Evolutionary conservation across 2,329 filamentous ascomycete species (phyloP).

Genomic region (Xylariales sp.): DNA sequence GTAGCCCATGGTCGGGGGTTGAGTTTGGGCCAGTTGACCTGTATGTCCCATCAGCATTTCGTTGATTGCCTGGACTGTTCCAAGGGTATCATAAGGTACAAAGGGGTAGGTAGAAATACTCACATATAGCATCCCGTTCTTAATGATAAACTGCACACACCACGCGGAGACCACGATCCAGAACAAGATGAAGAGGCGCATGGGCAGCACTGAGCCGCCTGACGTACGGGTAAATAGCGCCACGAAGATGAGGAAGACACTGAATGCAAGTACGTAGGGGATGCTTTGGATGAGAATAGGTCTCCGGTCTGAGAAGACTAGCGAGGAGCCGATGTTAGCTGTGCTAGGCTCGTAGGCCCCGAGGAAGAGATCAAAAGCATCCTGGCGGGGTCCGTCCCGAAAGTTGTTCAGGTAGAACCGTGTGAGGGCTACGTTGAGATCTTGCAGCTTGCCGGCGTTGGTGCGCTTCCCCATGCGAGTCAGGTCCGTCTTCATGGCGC

Average conservation of each 20-base stretch:
- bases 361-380: slow-evolving; percentile 91
- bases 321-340: slow-evolving; percentile 63
- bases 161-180: slow-evolving; percentile 69
- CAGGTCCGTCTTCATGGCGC: slow-evolving; percentile 96
- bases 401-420: slow-evolving; percentile 95
- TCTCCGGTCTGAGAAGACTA: slow-evolving; percentile 78
- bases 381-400: slow-evolving; percentile 85
- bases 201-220: slow-evolving; percentile 71
- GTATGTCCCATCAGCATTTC: slow-evolving; percentile 16
- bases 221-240: slow-evolving; percentile 69
- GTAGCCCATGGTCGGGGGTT: slow-evolving; percentile 81
- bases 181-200: slow-evolving; percentile 76
- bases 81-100: no score
- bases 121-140: slow-evolving; percentile 91
- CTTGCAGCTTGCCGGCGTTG: slow-evolving; percentile 76
- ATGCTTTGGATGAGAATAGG: slow-evolving; percentile 89
- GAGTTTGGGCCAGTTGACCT: slow-evolving; percentile 98
- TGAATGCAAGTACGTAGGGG: slow-evolving; percentile 84
- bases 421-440: slow-evolving; percentile 81
- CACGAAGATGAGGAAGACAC: slow-evolving; percentile 76
- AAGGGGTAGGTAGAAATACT: no score
- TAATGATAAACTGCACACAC: slow-evolving; percentile 71
- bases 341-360: slow-evolving; percentile 76
- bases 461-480: slow-evolving; percentile 91
- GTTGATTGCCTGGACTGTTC: no score